phyloP scores from a whole-genome alignment of 2,329 filamentous ascomycete genomes.

The Lachnellula occidentalis region DNA sequence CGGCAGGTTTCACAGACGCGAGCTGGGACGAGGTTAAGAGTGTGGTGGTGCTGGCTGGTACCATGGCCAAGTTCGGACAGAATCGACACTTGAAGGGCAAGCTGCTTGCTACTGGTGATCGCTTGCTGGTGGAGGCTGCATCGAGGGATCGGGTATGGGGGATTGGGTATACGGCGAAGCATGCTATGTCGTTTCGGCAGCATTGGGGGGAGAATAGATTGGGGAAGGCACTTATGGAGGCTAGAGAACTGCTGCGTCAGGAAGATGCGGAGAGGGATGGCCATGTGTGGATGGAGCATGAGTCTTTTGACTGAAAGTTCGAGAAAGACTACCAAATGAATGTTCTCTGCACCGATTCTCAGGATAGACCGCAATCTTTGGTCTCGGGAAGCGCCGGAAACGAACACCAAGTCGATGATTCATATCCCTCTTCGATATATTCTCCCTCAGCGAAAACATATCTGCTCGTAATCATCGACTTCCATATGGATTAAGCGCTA shows the following conservation, averaged over 20 bases:
- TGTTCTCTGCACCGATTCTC: too few species aligned
- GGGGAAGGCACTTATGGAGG: constrained; percentile 30
- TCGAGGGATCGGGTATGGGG: constrained; percentile 32
- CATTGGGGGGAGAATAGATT: constrained; percentile 32
- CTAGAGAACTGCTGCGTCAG: constrained; percentile 10
- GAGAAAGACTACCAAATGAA: too few species aligned
- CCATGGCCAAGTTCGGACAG: constrained; percentile 33
- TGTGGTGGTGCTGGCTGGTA: constrained; percentile 30
- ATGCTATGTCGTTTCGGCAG: constrained; percentile 25
- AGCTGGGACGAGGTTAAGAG: constrained; percentile 24
- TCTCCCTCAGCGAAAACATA: too few species aligned
- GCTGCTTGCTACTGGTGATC: constrained; percentile 30
- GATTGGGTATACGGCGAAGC: constrained; percentile 30
- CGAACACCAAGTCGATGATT: too few species aligned
- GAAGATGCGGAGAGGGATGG: neutral
- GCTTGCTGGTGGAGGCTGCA: constrained; percentile 31
- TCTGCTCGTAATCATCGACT: too few species aligned
- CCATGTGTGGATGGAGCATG: too few species aligned
- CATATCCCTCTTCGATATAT: too few species aligned
- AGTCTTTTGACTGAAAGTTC: too few species aligned
- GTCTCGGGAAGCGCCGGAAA: too few species aligned
- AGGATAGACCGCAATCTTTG: too few species aligned
- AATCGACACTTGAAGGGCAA: constrained; percentile 26
- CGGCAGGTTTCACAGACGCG: constrained; percentile 25
- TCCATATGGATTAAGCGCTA: too few species aligned